Conservation (phyloP, 139 green algal species). For the Dunaliella sp. region DNA sequence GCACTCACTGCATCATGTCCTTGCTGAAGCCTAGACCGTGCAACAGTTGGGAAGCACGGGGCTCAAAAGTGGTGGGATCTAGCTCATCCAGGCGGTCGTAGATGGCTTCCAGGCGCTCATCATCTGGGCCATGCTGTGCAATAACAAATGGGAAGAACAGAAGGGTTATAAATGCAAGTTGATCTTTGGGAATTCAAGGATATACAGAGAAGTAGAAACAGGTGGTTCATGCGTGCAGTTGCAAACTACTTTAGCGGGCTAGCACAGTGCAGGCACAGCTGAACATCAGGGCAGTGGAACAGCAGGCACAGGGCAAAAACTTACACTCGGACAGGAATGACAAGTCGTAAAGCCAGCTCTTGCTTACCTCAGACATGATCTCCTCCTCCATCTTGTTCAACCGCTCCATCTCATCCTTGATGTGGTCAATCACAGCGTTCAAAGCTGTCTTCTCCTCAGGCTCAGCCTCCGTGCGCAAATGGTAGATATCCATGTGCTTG, state of each 20-base stretch:
- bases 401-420: slow-evolving; percentile 37
- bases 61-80: slow-evolving; percentile 63
- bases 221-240: background rate
- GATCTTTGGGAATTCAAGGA: background rate
- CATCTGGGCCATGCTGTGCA: slow-evolving; percentile 46
- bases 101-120: slow-evolving; percentile 57
- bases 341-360: background rate
- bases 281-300: background rate
- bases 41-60: slow-evolving; percentile 61
- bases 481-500: slow-evolving; percentile 92
- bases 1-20: slow-evolving; percentile 28
- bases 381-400: slow-evolving; percentile 55
- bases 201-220: background rate
- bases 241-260: background rate
- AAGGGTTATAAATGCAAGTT: background rate
- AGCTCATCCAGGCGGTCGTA: slow-evolving; percentile 69
- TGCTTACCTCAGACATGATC: slow-evolving; percentile 47
- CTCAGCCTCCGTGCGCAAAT: slow-evolving; percentile 84
- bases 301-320: background rate
- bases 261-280: background rate
- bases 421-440: slow-evolving; percentile 58
- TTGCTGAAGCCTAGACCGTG: slow-evolving; percentile 74
- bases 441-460: slow-evolving; percentile 81
- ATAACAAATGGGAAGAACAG: background rate
- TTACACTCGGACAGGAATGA: too few relatives aligned